These are phyloP conservation scores for Kurtzmaniella cleridarum DNA, from an alignment of 805 yeast species.

Conservation along the genomic window DNA sequence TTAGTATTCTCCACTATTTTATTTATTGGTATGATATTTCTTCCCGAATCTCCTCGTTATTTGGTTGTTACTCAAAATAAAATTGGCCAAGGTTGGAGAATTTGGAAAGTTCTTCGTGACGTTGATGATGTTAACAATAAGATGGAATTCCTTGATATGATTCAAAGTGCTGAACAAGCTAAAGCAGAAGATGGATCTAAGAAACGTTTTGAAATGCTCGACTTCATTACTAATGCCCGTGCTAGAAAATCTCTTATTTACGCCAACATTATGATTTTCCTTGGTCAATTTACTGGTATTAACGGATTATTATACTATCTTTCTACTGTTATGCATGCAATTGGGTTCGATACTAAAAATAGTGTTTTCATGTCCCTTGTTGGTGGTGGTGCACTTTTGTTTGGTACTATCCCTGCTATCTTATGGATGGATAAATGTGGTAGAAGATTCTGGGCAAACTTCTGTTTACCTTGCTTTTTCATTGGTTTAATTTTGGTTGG, in stretches of 20 bases:
- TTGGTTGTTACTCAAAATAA: slow-evolving; percentile 43
- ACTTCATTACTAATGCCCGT: slow-evolving; percentile 50
- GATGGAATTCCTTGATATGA: slow-evolving; percentile 54
- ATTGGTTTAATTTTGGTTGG: slow-evolving; percentile 58
- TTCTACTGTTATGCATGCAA: slow-evolving; percentile 49
- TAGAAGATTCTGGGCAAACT: slow-evolving; percentile 51
- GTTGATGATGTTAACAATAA: slow-evolving; percentile 35
- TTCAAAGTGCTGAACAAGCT: slow-evolving; percentile 46
- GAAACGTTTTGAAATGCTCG: slow-evolving; percentile 35
- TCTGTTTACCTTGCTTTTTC: slow-evolving; percentile 52
- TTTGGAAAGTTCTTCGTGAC: slow-evolving; percentile 55
- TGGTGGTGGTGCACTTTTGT: slow-evolving; percentile 57
- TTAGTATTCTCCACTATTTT: slow-evolving; percentile 51
- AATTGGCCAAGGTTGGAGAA: slow-evolving; percentile 47
- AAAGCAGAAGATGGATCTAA: slow-evolving; percentile 32
- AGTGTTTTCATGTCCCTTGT: slow-evolving; percentile 65
- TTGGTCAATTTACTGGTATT: slow-evolving; percentile 66
- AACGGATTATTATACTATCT: slow-evolving; percentile 63
- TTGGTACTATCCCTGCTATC: slow-evolving; percentile 66
- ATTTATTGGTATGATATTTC: slow-evolving; percentile 45
- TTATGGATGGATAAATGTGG: slow-evolving; percentile 54
- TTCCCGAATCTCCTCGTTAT: slow-evolving; percentile 62
- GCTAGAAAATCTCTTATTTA: slow-evolving; percentile 58
- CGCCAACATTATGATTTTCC: slow-evolving; percentile 50
- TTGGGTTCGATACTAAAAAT: slow-evolving; percentile 48